Evolutionary conservation across 73 alveolate species (phyloP).

Genomic region (Tetrahymena elliotti): DNA sequence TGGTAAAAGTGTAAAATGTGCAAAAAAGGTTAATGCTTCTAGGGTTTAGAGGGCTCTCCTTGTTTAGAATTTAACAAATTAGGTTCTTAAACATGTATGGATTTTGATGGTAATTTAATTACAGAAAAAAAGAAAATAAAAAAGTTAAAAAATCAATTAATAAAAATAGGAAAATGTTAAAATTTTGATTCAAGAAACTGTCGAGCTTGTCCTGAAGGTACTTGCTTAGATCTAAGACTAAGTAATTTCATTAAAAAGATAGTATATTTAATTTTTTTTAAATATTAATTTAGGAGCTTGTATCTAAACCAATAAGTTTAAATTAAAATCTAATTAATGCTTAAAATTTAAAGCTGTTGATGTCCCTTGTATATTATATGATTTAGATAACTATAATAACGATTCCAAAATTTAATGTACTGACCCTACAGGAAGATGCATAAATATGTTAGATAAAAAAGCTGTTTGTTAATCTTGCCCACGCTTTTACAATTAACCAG

Average conservation of each 20-base stretch:
- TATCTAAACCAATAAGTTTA: background rate
- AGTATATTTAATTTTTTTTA: background rate
- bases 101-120: background rate
- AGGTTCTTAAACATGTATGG: background rate
- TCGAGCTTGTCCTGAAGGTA: background rate
- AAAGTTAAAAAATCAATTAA: background rate
- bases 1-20: background rate
- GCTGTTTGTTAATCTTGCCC: background rate
- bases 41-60: background rate
- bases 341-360: background rate
- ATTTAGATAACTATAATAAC: background rate
- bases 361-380: background rate
- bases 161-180: background rate
- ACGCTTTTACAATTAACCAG: background rate
- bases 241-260: background rate
- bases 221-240: background rate
- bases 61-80: background rate
- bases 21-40: background rate
- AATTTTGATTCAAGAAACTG: background rate
- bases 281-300: background rate
- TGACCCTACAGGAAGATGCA: background rate
- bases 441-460: background rate
- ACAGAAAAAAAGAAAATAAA: background rate
- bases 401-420: background rate
- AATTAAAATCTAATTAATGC: background rate